Base-by-base conservation (phyloP, 306 rosid species). In the Prunus mume region DNA sequence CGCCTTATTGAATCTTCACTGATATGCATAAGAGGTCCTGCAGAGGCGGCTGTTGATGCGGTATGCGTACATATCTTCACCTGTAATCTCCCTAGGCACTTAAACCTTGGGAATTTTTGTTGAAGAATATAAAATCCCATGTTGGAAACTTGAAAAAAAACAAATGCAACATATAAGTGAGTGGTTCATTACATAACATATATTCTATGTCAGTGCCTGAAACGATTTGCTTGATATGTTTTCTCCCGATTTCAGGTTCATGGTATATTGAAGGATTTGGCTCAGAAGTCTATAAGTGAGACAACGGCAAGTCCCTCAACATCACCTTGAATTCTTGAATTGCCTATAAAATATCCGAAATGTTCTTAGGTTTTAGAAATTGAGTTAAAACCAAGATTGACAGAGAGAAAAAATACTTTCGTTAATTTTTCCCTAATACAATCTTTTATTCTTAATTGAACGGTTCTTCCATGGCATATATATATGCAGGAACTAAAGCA, bases 21-120 rank as follows among this genome's bases (percentile, higher is more conserved):
- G 76, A 43, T 71, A 30, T 74, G 71, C 79, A 78, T 85, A 34
- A 85, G 83, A 75, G 86, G 86, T 60, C 88, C 88, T 19, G 88
- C 86, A 47, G 88, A 81, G 83, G 83, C 79, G 2, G 81, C 88
- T 50, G 88, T 85, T 41, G 88, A 81, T 79, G 83, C 85, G 73
- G 88, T 85, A 71, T 65, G 55, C 34, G 2, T 38, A 45, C 30
- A 52, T 20, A 38, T 12, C 5, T 20, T 38, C 0, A 52, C 49
- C 19, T 27, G 27, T 65, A 17, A 24, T 68, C 52, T 28, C 27
- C 15, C 6, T 20, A 14, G 63, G 65, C 54, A 69, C 28, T 75
- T 32, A 15, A 45, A 77, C 57, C 28, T 0, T 18, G 15, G 52
- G 28, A 45, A 22, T 43, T 3, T 15, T 47, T 45, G 43, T 38